Conservation (phyloP, 2,329 filamentous ascomycete species). For the Tolypocladium amazonense region DNA sequence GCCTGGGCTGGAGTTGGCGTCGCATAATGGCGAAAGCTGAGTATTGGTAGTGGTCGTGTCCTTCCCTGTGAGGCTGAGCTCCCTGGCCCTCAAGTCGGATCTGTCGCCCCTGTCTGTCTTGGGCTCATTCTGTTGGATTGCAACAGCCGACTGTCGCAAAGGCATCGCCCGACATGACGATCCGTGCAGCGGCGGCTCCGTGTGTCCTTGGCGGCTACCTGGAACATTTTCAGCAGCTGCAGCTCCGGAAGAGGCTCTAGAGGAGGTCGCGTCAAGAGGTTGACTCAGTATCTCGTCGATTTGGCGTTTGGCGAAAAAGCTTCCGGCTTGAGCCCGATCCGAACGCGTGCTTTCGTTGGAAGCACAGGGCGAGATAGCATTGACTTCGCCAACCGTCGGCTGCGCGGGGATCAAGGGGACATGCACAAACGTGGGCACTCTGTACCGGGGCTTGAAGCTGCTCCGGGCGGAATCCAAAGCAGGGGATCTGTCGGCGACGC, state of each 20-base stretch:
- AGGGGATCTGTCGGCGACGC: not conserved
- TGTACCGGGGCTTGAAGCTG: constrained; percentile 7
- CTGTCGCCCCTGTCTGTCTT: not conserved
- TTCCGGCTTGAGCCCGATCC: not conserved
- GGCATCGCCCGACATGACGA: not conserved
- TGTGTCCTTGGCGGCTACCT: not conserved
- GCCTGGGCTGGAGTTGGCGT: not conserved
- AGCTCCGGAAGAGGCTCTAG: not conserved
- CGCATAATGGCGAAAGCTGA: not conserved
- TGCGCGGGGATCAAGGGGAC: constrained; percentile 2
- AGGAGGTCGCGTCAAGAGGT: not conserved
- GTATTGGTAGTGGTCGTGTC: not conserved
- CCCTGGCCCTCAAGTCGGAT: not conserved
- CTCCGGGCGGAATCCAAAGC: constrained; percentile 1
- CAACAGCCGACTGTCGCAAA: not conserved
- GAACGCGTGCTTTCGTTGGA: not conserved
- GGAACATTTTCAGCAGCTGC: not conserved
- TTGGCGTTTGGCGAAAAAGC: constrained; percentile 4
- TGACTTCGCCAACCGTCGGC: constrained; percentile 5
- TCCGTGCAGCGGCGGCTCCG: too few species aligned
- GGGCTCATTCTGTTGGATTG: not conserved
- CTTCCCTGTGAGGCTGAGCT: not conserved
- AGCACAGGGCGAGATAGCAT: constrained; percentile 1
- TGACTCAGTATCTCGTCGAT: constrained; percentile 6
- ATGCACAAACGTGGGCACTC: constrained; percentile 6